phyloP scores from a whole-genome alignment of 192 early-diverging fungal genomes.

The Podila clonocystis region DNA sequence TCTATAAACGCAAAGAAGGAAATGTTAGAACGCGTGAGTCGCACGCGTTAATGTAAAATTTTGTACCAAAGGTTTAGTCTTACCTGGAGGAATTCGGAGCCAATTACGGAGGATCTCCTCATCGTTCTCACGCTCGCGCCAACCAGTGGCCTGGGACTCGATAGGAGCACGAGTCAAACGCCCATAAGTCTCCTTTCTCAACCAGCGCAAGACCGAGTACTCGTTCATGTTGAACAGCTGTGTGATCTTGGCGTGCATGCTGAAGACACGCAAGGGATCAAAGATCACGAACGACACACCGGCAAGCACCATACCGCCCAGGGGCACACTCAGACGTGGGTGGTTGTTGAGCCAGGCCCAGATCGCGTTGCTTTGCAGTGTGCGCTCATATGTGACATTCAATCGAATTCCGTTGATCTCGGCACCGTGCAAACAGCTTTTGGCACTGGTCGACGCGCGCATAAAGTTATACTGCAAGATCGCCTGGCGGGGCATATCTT shows the following conservation, averaged over 20 bases:
- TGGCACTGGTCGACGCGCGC: conserved; percentile 87
- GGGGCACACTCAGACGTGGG: conserved; percentile 25
- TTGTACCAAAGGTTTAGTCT: not conserved
- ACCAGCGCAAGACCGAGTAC: conserved; percentile 66
- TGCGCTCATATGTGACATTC: conserved; percentile 69
- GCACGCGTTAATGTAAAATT: no score
- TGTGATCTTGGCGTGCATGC: conserved; percentile 86
- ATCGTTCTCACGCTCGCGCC: conserved; percentile 69
- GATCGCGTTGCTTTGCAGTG: conserved; percentile 47
- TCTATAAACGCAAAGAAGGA: conserved; percentile 52
- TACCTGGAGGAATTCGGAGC: conserved; percentile 65
- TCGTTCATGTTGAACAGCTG: conserved; percentile 79
- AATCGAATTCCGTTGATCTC: conserved; percentile 73
- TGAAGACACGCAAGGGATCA: conserved; percentile 92
- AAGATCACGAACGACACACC: conserved; percentile 85
- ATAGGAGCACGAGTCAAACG: conserved; percentile 35
- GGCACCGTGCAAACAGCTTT: conserved; percentile 89
- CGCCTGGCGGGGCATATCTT: conserved; percentile 82
- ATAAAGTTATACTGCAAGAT: conserved; percentile 79
- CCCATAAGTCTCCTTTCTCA: conserved; percentile 63
- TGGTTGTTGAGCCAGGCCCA: conserved; percentile 42
- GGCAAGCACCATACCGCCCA: conserved; percentile 63
- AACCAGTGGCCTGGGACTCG: conserved; percentile 47
- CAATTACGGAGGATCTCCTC: conserved; percentile 63
- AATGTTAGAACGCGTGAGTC: no score